A percentile compares a stretch with the other conserved stretches of the same genome.
Evolutionary conservation across 371 early-diverging fungal species (phyloP).

Genomic region (Rhizopus arrhizus): DNA sequence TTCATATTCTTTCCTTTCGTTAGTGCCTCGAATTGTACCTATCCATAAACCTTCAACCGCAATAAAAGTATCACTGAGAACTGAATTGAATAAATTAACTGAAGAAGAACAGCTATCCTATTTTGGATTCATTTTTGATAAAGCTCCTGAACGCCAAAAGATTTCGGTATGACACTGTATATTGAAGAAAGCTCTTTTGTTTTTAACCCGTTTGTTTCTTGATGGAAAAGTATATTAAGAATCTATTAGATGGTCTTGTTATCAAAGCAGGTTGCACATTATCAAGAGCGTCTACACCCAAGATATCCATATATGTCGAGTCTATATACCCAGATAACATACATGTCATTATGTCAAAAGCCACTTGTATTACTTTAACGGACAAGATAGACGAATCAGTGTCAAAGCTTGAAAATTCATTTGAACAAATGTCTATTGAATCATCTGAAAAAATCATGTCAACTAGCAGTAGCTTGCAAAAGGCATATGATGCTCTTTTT

Average conservation of each 20-base stretch:
- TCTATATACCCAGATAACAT: constrained; percentile 32
- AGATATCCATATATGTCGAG: constrained; percentile 28
- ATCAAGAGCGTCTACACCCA: not conserved
- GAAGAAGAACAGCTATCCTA: constrained; percentile 27
- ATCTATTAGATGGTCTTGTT: constrained; percentile 20
- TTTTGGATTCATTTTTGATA: constrained; percentile 32
- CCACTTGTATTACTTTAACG: constrained; percentile 11
- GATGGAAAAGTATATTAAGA: constrained; percentile 18
- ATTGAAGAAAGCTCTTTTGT: not conserved
- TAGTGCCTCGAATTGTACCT: constrained; percentile 16
- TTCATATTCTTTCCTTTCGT: not conserved
- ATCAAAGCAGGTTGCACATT: constrained; percentile 6
- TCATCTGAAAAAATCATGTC: constrained; percentile 39
- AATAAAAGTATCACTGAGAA: constrained; percentile 19
- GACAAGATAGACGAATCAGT: constrained; percentile 16
- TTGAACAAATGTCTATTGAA: constrained; percentile 11
- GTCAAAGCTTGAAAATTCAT: constrained; percentile 16
- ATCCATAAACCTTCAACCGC: constrained; percentile 14
- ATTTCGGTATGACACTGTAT: constrained; percentile 16
- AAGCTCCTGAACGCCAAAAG: constrained; percentile 29
- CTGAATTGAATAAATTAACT: constrained; percentile 3
- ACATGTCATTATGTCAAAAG: constrained; percentile 26
- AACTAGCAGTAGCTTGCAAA: constrained; percentile 20
- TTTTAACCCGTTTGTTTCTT: not conserved
- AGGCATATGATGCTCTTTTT: constrained; percentile 66